A percentile compares a stretch with the other conserved stretches of the same genome.
These are phyloP conservation scores for Sporothrix brasiliensis DNA, from an alignment of 2,329 filamentous ascomycete species.

Conservation along the genomic window DNA sequence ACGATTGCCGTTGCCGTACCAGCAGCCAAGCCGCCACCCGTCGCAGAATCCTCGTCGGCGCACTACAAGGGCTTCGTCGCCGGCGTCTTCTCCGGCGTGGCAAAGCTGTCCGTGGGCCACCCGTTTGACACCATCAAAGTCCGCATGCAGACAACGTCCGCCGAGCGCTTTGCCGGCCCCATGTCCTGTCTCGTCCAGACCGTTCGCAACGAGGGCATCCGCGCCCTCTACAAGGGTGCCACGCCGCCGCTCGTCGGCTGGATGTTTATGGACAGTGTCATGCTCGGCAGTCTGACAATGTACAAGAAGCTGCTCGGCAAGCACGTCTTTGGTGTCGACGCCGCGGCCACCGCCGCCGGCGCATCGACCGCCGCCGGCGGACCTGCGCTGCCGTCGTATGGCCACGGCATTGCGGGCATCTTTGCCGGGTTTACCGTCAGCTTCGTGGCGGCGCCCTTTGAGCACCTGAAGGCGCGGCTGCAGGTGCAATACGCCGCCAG, in stretches of 20 bases:
- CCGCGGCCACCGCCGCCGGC: conserved; percentile 46
- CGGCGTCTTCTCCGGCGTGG: conserved; percentile 91
- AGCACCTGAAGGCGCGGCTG: conserved; percentile 91
- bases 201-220: conserved; percentile 78
- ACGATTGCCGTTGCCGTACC: conserved; percentile 6
- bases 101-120: conserved; percentile 76
- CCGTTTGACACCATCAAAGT: conserved; percentile 98
- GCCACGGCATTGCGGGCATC: conserved; percentile 85
- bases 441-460: conserved; percentile 89
- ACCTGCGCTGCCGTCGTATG: conserved; percentile 68
- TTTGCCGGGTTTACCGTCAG: conserved; percentile 87
- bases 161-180: conserved; percentile 79
- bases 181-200: conserved; percentile 85
- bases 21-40: conserved; percentile 14
- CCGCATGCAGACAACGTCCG: conserved; percentile 82
- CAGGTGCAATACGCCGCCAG: conserved; percentile 89
- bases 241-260: conserved; percentile 90
- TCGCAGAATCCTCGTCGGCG: conserved; percentile 43
- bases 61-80: conserved; percentile 97
- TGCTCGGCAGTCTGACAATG: conserved; percentile 88
- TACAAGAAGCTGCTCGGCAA: conserved; percentile 85
- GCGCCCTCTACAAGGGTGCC: conserved; percentile 90
- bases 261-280: conserved; percentile 95
- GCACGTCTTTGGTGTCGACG: conserved; percentile 63
- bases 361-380: conserved; percentile 41